phyloP scores from a whole-genome alignment of 768 basidiomycete species.

The Porphyrellus cyaneotinctus region DNA sequence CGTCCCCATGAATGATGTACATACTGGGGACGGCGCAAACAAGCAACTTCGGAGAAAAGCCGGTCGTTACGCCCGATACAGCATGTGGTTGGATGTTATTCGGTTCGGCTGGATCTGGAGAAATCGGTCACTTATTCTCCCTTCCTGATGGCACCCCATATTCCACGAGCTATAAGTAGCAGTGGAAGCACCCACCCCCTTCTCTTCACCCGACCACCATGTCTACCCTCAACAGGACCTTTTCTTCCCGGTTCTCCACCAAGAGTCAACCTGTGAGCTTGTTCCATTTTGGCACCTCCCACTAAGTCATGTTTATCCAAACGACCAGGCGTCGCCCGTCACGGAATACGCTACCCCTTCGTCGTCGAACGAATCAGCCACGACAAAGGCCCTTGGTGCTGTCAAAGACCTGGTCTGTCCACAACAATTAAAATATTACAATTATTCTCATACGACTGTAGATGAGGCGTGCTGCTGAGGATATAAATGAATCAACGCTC shows the following conservation, averaged over 20 bases:
- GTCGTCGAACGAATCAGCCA: conserved; percentile 13
- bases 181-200: not conserved
- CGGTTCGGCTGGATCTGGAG: conserved; percentile 15
- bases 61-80: conserved; percentile 7
- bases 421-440: not conserved
- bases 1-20: no score
- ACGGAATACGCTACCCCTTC: conserved; percentile 5
- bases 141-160: conserved; percentile 12
- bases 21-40: no score
- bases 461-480: conserved; percentile 31
- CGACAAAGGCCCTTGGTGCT: conserved; percentile 23
- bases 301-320: not conserved
- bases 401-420: conserved; percentile 29
- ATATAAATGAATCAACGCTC: conserved; percentile 27
- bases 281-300: not conserved
- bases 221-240: conserved; percentile 27
- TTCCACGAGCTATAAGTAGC: conserved; percentile 27
- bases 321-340: conserved; percentile 13
- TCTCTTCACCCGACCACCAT: conserved; percentile 15
- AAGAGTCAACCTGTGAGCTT: conserved; percentile 26
- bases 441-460: not conserved
- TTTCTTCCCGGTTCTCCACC: conserved; percentile 29
- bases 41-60: not conserved
- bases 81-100: conserved; percentile 10
- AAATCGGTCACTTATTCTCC: conserved; percentile 5